Evolutionary conservation across 2,329 filamentous ascomycete species (phyloP), one percentile per base, ranked within the genome.

Genomic region (Alternaria conjuncta): DNA sequence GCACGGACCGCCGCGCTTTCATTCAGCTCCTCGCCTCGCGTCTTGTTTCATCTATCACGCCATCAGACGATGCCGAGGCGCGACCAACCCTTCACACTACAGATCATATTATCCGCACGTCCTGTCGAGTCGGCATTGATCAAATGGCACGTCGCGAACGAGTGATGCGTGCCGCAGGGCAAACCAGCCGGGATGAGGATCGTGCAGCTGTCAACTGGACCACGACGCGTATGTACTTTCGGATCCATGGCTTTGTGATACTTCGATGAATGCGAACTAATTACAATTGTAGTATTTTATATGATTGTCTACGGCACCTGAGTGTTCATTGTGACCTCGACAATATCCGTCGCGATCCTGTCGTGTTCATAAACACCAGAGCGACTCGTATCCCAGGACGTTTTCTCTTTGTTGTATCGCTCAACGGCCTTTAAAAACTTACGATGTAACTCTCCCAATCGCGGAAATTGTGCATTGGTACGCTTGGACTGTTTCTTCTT

Each of bases 381-480:
- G 6, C 23, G 13, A 46, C 54, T 53, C 4, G 25, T 60, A 11
- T 41, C 41, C 57, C 61, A 66, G 3, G 51, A 53, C 20, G 50
- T 55, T 58, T 66, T 67, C 45, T 64, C 64, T 3, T 36, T 56
- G 11, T 68, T 60, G 28, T 66, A 69, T 4, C 44, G 60, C 2
- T 63, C 57, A 3, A 55, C 64, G 10, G 64, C 46, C 55, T 18
- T 15, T 18, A 57, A 13, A n/a, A 66, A 68, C 20, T 62, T 62
- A 2, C 28, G 30, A 23, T 66, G 53, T 13, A 71, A 23, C 6
- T 65, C 55, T 11, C 4, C 46, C 3, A 68, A 50, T n/a, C 60
- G 53, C 10, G 58, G 55, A 9, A 59, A 63, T 1, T 44, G 28
- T 5, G 21, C 46, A 11, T 32, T 6, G 15, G 45, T 18, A n/a